Base-by-base conservation (phyloP, 495 filamentous ascomycete species). In the Aspergillus kassunensis region DNA sequence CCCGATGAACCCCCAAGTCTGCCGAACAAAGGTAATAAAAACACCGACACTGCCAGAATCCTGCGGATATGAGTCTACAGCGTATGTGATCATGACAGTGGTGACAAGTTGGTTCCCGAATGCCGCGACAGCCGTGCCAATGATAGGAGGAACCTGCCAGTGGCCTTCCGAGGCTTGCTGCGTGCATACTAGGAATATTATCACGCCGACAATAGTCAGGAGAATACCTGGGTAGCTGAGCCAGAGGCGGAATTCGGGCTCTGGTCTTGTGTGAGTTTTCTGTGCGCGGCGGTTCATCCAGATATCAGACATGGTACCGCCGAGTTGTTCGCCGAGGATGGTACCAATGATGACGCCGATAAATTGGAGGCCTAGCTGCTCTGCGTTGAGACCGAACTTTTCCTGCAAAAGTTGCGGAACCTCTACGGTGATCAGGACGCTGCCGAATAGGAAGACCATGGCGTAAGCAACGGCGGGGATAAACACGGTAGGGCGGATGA, bases 1-100 rank as follows among this genome's bases (percentile, higher is more conserved):
- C 18, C 79, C 79, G 52, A 82, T 73, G 57, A 82, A 82, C 0
- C 78, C 77, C 78, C 77, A 81, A 19, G 67, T 73, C 46, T 76
- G 72, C 8, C 79, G 61, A 24, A 81, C 67, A 48, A 81, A 49
- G 2, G 34, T 27, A 27, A 49, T 9, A 39, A 27, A 72, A 11
- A 44, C 41, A 1, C 41, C 41, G 16, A 44, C 41, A 30, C 41
- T 44, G 16, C 41, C 41, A 4, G 41, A 44, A 8, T 44, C 41
- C 25, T 30, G 41, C 13, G 46, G 74, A 77, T 56, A 80, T 76
- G 10, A 81, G 64, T 27, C 76, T 67, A 57, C 80, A 80, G 3
- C 78, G n/a, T 44, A 44, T 11, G 41, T 82, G 45, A 80, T 70
- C 40, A 80, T 54, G 0, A 81, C 68, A 1, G 78, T 81, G 7